A percentile compares a stretch with the other conserved stretches of the same genome.
Evolutionary conservation across 495 filamentous ascomycete genomes (phyloP).

Genomic region (Aspergillus saccharolyticus): DNA sequence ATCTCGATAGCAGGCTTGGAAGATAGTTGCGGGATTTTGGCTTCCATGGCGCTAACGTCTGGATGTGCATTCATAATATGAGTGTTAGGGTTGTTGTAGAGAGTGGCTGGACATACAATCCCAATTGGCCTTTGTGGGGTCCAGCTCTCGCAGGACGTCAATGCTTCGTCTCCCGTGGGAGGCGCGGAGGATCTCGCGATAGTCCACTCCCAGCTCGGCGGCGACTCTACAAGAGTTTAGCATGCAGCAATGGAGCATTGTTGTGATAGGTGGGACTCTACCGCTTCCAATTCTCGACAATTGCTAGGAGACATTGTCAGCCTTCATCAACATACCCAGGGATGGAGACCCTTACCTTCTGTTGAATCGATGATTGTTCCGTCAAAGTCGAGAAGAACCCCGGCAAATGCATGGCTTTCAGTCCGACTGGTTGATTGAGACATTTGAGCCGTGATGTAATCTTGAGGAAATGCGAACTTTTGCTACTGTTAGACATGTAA

Average conservation of each 20-base stretch:
- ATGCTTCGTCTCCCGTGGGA: conserved; percentile 75
- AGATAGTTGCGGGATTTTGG: conserved; percentile 58
- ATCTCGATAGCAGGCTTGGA: conserved; percentile 66
- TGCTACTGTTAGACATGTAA: background rate
- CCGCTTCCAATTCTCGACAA: conserved; percentile 4
- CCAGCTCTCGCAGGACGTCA: conserved; percentile 60
- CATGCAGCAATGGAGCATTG: no score
- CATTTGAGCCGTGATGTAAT: background rate
- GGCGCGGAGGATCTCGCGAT: conserved; percentile 56
- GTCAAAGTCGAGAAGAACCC: conserved; percentile 4
- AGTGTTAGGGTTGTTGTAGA: no score
- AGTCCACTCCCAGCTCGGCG: conserved; percentile 1
- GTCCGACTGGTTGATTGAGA: background rate
- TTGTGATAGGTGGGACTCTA: no score
- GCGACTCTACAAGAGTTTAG: conserved; percentile 1
- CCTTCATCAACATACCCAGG: background rate
- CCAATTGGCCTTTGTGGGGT: conserved; percentile 68
- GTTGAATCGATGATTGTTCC: conserved; percentile 9
- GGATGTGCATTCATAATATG: conserved; percentile 2
- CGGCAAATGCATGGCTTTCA: conserved; percentile 2
- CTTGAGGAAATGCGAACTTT: background rate
- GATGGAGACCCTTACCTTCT: background rate
- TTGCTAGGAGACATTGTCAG: background rate
- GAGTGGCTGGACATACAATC: conserved; percentile 66
- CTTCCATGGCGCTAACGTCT: conserved; percentile 70